Evolutionary conservation across 129 eudicot species (phyloP).

Genomic region (Arctium lappa): DNA sequence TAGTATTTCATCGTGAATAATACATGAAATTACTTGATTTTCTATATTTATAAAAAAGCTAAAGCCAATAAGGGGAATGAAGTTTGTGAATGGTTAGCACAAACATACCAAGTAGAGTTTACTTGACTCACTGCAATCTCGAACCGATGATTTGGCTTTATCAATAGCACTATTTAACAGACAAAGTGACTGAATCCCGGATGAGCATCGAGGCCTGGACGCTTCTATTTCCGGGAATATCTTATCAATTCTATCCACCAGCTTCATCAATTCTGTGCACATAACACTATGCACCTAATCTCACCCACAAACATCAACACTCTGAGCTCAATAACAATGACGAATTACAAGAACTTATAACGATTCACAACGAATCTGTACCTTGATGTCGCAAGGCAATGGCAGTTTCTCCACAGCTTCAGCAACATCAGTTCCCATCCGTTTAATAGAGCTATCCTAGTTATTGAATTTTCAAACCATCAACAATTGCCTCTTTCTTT

Average conservation of each 20-base stretch:
- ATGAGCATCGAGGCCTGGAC: constrained; percentile 71
- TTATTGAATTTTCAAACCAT: constrained; percentile 19
- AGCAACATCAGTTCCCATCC: constrained; percentile 55
- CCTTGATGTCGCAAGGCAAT: constrained; percentile 49
- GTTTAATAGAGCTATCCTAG: constrained; percentile 4
- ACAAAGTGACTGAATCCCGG: constrained; percentile 69
- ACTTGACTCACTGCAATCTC: constrained; percentile 71
- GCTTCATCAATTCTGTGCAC: constrained; percentile 50
- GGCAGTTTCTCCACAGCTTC: constrained; percentile 47
- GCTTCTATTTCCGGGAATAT: constrained; percentile 70
- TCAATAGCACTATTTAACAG: constrained; percentile 42
- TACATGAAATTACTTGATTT: neutral
- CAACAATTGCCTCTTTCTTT: neutral
- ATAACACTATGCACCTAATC: constrained; percentile 72
- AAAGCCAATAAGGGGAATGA: neutral
- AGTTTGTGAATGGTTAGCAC: neutral
- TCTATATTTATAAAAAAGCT: neutral
- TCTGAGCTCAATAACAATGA: neutral
- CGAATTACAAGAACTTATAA: neutral
- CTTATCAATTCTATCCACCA: constrained; percentile 44
- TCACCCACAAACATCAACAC: constrained; percentile 13
- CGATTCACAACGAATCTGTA: neutral
- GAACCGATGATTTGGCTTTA: constrained; percentile 49
- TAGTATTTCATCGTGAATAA: neutral
- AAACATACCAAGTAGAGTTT: constrained; percentile 80